These are phyloP conservation scores for Kwoniella mangroviensis DNA, from an alignment of 768 basidiomycete species.

Conservation along the genomic window DNA sequence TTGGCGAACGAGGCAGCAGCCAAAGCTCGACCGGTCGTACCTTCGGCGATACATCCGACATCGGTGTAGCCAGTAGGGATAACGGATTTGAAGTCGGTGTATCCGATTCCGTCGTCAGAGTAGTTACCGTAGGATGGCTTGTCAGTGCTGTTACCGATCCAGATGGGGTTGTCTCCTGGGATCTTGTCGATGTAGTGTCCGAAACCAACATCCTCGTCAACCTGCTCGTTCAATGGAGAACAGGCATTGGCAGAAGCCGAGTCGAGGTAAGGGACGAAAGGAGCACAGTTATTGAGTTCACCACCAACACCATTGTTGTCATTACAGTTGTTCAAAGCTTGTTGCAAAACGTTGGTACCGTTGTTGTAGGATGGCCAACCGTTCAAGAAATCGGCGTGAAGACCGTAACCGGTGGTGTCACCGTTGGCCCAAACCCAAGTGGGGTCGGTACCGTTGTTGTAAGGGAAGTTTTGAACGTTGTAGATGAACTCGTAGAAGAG, in stretches of 20 bases:
- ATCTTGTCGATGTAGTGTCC: slow-evolving; percentile 41
- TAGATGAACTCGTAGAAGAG: slow-evolving; percentile 59
- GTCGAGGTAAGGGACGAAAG: slow-evolving; percentile 56
- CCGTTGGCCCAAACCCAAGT: slow-evolving; percentile 56
- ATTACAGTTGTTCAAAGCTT: slow-evolving; percentile 55
- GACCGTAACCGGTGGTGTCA: slow-evolving; percentile 55
- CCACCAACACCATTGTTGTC: slow-evolving; percentile 55
- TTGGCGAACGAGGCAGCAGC: slow-evolving; percentile 36
- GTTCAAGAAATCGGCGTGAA: slow-evolving; percentile 57
- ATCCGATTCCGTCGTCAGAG: slow-evolving; percentile 33
- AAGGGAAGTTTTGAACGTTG: slow-evolving; percentile 55
- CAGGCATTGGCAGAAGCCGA: slow-evolving; percentile 41
- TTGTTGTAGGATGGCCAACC: slow-evolving; percentile 56
- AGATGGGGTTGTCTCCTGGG: slow-evolving; percentile 57
- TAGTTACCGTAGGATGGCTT: slow-evolving; percentile 47
- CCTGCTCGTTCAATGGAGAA: slow-evolving; percentile 47
- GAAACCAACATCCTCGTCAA: slow-evolving; percentile 55
- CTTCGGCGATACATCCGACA: slow-evolving; percentile 57
- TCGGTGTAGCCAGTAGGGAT: slow-evolving; percentile 50
- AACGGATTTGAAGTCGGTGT: slow-evolving; percentile 38
- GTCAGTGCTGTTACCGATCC: slow-evolving; percentile 44
- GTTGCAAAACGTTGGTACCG: slow-evolving; percentile 56
- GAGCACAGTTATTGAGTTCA: slow-evolving; percentile 48
- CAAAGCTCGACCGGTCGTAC: slow-evolving; percentile 50
- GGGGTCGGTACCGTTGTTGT: slow-evolving; percentile 47